A percentile compares a stretch with the other conserved stretches of the same genome.
Conservation (phyloP, 495 filamentous ascomycete genomes). For the Hyaloscypha variabilis region DNA sequence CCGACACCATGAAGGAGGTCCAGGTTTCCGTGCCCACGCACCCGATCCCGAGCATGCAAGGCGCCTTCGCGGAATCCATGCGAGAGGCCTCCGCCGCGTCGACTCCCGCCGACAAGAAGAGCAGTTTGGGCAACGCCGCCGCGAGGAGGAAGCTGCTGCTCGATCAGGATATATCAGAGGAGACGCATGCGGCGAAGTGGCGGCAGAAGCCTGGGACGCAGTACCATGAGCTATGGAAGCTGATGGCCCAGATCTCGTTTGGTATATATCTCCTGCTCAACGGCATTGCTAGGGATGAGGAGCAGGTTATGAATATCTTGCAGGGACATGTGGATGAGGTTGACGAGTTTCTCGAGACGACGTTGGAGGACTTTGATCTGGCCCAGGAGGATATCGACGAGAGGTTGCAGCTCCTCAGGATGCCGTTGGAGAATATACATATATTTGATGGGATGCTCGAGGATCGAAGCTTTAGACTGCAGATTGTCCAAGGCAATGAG, state of each 20-base stretch:
- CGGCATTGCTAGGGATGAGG: conserved; percentile 82
- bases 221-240: conserved; percentile 86
- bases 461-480: conserved; percentile 75
- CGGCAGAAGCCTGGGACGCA: conserved; percentile 62
- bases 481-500: conserved; percentile 85
- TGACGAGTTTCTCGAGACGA: conserved; percentile 84
- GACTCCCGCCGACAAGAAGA: conserved; percentile 48
- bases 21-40: conserved; percentile 65
- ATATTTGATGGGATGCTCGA: conserved; percentile 90
- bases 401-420: conserved; percentile 72
- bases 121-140: conserved; percentile 62
- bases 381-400: conserved; percentile 75
- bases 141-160: conserved; percentile 69
- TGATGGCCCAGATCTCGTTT: conserved; percentile 91
- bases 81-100: conserved; percentile 85
- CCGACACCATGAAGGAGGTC: conserved; percentile 31
- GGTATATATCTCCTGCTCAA: conserved; percentile 88
- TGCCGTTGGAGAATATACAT: conserved; percentile 82
- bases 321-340: conserved; percentile 92
- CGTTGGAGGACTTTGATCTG: conserved; percentile 83
- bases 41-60: conserved; percentile 85
- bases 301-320: conserved; percentile 84
- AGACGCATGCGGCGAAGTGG: conserved; percentile 72
- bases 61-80: conserved; percentile 62
- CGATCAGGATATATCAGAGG: conserved; percentile 60